Evolutionary conservation across 2,329 filamentous ascomycete genomes (phyloP).

Genomic region (Drechslera avenae): DNA sequence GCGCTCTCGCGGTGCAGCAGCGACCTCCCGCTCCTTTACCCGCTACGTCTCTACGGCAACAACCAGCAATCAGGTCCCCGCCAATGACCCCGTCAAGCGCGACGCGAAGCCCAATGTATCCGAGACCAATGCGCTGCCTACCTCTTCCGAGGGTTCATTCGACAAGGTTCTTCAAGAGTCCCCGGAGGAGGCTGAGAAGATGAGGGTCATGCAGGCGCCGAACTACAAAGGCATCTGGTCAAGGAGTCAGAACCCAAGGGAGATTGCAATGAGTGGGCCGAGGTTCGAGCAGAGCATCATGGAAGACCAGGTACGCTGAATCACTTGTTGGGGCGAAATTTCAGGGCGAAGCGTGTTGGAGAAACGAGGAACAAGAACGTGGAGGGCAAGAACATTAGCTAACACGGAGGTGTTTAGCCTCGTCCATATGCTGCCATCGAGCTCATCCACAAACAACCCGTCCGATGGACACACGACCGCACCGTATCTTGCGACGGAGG

Average conservation of each 20-base stretch:
- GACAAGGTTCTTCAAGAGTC: constrained; percentile 63
- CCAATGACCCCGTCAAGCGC: constrained; percentile 64
- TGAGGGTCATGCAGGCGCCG: constrained; percentile 75
- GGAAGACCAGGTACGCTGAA: constrained; percentile 75
- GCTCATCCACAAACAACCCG: constrained; percentile 93
- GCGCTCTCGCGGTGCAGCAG: constrained; percentile 30
- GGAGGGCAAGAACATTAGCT: constrained; percentile 23
- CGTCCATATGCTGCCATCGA: constrained; percentile 89
- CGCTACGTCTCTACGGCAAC: constrained; percentile 31
- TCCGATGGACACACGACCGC: constrained; percentile 84
- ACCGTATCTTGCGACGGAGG: constrained; percentile 90
- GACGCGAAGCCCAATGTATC: constrained; percentile 60
- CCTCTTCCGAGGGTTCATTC: constrained; percentile 54
- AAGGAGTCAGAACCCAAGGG: constrained; percentile 79
- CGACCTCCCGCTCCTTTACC: constrained; percentile 31
- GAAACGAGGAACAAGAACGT: background rate
- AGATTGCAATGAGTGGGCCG: constrained; percentile 87
- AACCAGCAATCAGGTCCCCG: constrained; percentile 67
- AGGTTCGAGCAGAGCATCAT: constrained; percentile 98
- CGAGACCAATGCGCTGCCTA: constrained; percentile 65
- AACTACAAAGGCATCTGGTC: constrained; percentile 86
- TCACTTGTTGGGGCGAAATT: background rate
- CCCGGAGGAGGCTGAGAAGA: constrained; percentile 58
- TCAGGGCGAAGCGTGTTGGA: background rate
- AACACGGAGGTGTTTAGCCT: constrained; percentile 63